A percentile compares a stretch with the other conserved stretches of the same genome.
Evolutionary conservation across 2,329 filamentous ascomycete genomes (phyloP).

Genomic region (Dactylellina cionopaga): DNA sequence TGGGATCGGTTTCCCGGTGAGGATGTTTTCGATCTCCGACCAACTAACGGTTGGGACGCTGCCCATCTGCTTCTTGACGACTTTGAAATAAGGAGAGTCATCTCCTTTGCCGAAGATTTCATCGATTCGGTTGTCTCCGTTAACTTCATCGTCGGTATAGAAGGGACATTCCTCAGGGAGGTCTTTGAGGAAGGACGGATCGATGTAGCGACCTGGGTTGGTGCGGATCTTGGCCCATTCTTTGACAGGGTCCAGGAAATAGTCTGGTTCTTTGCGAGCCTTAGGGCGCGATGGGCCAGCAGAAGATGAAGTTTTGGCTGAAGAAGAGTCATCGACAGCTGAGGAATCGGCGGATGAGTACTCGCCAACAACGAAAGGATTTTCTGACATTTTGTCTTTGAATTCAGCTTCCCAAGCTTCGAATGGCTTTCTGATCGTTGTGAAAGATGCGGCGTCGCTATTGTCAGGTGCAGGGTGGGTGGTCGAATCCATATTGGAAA

Average conservation of each 20-base stretch:
- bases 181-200: background rate
- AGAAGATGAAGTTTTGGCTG: no score
- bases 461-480: no score
- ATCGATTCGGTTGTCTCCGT: background rate
- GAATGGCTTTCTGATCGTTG: no score
- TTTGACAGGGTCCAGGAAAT: no score
- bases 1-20: background rate
- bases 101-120: background rate
- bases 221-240: no score
- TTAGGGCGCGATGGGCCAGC: background rate
- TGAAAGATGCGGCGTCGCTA: no score
- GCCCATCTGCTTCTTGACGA: background rate
- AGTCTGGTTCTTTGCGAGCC: background rate
- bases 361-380: no score
- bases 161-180: background rate
- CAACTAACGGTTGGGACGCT: constrained; percentile 1
- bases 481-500: no score
- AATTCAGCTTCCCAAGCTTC: no score
- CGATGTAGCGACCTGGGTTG: constrained; percentile 1
- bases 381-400: no score
- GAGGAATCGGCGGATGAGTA: no score
- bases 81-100: background rate
- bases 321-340: background rate
- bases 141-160: background rate
- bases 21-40: background rate